phyloP scores from a whole-genome alignment of 1,284 basidiomycete species.

The Meira nashicola region DNA sequence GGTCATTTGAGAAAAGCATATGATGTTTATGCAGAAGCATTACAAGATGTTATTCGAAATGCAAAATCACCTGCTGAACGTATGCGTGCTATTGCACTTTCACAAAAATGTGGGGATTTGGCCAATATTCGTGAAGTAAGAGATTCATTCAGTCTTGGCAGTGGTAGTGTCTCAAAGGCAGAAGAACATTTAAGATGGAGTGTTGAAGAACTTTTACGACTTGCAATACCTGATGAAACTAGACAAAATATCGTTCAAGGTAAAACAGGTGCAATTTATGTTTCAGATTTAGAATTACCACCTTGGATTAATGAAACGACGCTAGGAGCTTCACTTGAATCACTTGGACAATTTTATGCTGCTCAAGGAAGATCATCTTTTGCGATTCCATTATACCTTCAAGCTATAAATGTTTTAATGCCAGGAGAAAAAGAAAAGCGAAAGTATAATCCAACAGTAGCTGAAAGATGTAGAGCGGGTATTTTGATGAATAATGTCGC shows the following conservation, averaged over 20 bases:
- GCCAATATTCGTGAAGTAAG: constrained; percentile 30
- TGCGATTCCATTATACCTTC: constrained; percentile 52
- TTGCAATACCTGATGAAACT: constrained; percentile 22
- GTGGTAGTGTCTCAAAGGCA: neutral
- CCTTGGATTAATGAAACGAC: constrained; percentile 48
- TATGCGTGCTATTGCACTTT: constrained; percentile 41
- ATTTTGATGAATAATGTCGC: constrained; percentile 52
- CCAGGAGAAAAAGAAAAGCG: constrained; percentile 18
- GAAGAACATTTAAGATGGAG: constrained; percentile 52
- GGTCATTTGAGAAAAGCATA: constrained; percentile 27
- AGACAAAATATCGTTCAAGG: constrained; percentile 10
- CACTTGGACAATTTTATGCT: constrained; percentile 51
- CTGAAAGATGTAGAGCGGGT: constrained; percentile 47
- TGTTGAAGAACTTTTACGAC: constrained; percentile 46
- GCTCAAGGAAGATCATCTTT: constrained; percentile 40
- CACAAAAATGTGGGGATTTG: constrained; percentile 43
- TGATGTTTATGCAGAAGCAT: constrained; percentile 37
- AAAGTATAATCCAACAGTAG: constrained; percentile 25
- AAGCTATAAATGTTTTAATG: constrained; percentile 48
- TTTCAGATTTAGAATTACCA: constrained; percentile 50
- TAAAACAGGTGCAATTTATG: constrained; percentile 21
- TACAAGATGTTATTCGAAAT: constrained; percentile 20
- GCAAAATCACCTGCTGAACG: constrained; percentile 21
- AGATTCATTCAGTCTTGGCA: neutral
- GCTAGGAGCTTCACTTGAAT: constrained; percentile 48